phyloP scores from a whole-genome alignment of 768 basidiomycete genomes.

The Suillus spraguei region DNA sequence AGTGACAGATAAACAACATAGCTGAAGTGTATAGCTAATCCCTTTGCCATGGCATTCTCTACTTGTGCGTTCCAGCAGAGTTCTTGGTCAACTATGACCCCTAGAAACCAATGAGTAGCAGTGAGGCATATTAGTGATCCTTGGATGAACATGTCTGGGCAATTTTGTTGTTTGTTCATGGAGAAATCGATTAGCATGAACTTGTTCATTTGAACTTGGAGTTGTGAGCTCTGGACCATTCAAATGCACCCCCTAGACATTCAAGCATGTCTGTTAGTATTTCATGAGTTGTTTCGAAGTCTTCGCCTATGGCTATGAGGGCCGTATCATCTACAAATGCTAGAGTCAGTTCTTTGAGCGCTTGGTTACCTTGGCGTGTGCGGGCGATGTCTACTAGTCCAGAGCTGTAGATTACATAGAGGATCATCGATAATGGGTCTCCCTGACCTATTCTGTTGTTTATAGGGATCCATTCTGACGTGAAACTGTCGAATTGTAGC shows the following conservation, averaged over 20 bases:
- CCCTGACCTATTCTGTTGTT: no score
- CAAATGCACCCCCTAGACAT: constrained; percentile 13
- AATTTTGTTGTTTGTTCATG: background rate
- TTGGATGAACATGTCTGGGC: background rate
- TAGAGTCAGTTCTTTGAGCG: background rate
- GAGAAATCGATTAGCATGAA: constrained; percentile 2
- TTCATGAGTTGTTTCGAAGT: rapidly evolving
- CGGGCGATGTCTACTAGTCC: background rate
- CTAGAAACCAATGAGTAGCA: rapidly evolving
- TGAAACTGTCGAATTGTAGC: no score
- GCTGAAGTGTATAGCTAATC: no score
- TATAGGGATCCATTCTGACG: no score
- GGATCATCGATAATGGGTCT: no score
- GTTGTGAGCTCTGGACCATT: constrained; percentile 20
- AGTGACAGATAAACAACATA: no score
- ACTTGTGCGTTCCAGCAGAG: no score
- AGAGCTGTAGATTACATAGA: no score
- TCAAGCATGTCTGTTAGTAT: background rate
- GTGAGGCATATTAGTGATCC: no score
- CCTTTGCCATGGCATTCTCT: no score
- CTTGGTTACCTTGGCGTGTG: rapidly evolving
- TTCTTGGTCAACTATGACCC: no score
- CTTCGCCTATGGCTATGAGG: background rate
- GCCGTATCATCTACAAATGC: background rate
- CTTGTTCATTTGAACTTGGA: constrained; percentile 19